phyloP scores from a whole-genome alignment of 1,284 basidiomycete genomes.

The Gymnopus androsaceus region DNA sequence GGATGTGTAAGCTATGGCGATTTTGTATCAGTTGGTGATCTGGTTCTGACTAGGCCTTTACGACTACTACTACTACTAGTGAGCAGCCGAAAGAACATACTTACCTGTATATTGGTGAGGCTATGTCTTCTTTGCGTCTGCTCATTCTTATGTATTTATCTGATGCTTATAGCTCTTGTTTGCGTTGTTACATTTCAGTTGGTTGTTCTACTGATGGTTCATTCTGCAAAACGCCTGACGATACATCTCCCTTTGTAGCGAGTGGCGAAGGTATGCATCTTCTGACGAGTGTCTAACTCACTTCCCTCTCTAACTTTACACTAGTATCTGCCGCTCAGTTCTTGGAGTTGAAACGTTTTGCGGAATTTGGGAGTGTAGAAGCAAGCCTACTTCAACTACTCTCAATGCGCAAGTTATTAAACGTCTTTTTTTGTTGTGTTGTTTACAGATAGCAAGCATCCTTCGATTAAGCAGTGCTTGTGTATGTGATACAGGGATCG shows the following conservation, averaged over 20 bases:
- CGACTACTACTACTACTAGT: constrained; percentile 7
- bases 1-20: constrained; percentile 25
- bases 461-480: constrained; percentile 32
- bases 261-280: constrained; percentile 29
- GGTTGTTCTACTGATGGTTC: neutral
- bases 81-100: constrained; percentile 13
- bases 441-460: constrained; percentile 28
- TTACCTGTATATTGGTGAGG: constrained; percentile 27
- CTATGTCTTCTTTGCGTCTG: neutral
- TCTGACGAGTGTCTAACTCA: neutral
- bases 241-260: constrained; percentile 17
- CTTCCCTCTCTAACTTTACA: neutral
- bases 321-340: constrained; percentile 31
- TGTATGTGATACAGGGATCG: constrained; percentile 33
- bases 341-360: constrained; percentile 26
- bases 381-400: constrained; percentile 13
- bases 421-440: neutral
- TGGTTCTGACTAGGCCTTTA: neutral
- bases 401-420: neutral
- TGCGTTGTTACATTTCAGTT: constrained; percentile 31
- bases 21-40: neutral
- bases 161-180: constrained; percentile 22
- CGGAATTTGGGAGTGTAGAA: constrained; percentile 26
- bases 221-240: neutral
- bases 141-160: neutral